phyloP scores from a whole-genome alignment of 495 filamentous ascomycete species.

The Clavariopsis aquatica region DNA sequence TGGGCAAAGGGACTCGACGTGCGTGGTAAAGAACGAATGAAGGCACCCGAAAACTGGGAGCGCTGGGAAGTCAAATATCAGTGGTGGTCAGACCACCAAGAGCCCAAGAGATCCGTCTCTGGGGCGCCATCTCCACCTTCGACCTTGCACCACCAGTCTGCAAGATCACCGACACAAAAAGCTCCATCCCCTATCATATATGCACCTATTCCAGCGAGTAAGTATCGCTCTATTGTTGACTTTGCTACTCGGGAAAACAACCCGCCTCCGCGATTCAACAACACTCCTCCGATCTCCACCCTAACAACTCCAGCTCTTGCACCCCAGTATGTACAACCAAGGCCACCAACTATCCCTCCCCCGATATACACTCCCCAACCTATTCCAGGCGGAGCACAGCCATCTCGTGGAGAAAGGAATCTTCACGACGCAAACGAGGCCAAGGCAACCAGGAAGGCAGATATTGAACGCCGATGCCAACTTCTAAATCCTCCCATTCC shows the following conservation, averaged over 20 bases:
- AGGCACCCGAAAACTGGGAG: slow-evolving; percentile 68
- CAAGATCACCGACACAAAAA: slow-evolving; percentile 20
- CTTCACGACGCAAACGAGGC: slow-evolving; percentile 54
- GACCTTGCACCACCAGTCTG: slow-evolving; percentile 1
- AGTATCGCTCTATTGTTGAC: slow-evolving; percentile 10
- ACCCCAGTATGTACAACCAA: slow-evolving; percentile 14
- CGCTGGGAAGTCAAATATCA: slow-evolving; percentile 57
- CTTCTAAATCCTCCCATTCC: slow-evolving; percentile 62
- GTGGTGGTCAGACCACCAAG: slow-evolving; percentile 33
- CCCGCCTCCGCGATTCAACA: slow-evolving; percentile 1
- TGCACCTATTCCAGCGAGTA: slow-evolving; percentile 25
- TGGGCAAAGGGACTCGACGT: slow-evolving; percentile 71
- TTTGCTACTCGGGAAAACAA: neutral
- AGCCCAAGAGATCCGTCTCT: slow-evolving; percentile 47
- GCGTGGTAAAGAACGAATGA: slow-evolving; percentile 57
- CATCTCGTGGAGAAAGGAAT: slow-evolving; percentile 45
- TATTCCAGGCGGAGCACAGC: slow-evolving; percentile 3
- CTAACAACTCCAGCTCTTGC: slow-evolving; percentile 25
- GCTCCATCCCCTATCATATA: slow-evolving; percentile 22
- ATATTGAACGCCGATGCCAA: slow-evolving; percentile 68
- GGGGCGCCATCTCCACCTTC: slow-evolving; percentile 42
- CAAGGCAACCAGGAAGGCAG: slow-evolving; percentile 60
- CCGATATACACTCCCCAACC: slow-evolving; percentile 19
- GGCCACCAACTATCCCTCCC: slow-evolving; percentile 24
- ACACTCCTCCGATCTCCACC: slow-evolving; percentile 15